A percentile compares a stretch with the other conserved stretches of the same genome.
Conservation (phyloP, 2,329 filamentous ascomycete genomes). For the Stemphylium lycopersici region DNA sequence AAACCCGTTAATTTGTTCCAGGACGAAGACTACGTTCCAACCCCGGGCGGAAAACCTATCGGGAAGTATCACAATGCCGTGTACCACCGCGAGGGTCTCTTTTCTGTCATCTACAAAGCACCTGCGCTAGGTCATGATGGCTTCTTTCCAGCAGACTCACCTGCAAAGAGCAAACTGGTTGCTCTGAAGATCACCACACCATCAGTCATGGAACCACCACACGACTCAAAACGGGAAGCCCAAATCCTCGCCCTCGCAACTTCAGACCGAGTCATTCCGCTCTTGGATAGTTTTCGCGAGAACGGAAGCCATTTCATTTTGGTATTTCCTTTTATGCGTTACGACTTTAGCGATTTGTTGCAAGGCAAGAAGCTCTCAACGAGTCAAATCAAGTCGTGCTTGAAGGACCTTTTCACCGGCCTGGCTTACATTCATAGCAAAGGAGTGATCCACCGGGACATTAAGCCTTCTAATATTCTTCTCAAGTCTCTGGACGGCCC, state of each 20-base stretch:
- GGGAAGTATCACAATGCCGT: conserved; percentile 63
- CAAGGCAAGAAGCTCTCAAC: conserved; percentile 51
- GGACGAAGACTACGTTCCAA: conserved; percentile 43
- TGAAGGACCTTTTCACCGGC: conserved; percentile 73
- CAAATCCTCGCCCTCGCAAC: conserved; percentile 70
- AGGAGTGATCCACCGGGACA: conserved; percentile 87
- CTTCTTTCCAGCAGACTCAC: conserved; percentile 31
- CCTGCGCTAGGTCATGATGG: conserved; percentile 48
- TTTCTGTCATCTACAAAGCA: conserved; percentile 81
- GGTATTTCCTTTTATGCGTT: conserved; percentile 82
- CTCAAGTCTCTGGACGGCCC: conserved; percentile 71
- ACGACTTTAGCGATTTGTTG: conserved; percentile 74
- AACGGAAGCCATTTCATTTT: conserved; percentile 77
- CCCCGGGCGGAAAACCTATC: conserved; percentile 51
- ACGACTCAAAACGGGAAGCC: conserved; percentile 80
- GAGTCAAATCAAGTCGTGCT: conserved; percentile 54
- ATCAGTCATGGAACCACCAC: conserved; percentile 74
- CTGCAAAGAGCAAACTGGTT: conserved; percentile 49
- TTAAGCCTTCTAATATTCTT: conserved; percentile 91
- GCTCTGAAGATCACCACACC: conserved; percentile 89
- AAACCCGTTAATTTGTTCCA: conserved; percentile 11
- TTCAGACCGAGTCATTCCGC: conserved; percentile 65
- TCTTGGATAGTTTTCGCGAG: conserved; percentile 74
- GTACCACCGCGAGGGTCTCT: conserved; percentile 71
- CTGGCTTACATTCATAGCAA: conserved; percentile 73